These are phyloP conservation scores for Cucumis melo DNA, from an alignment of 306 rosid species.

Conservation along the genomic window DNA sequence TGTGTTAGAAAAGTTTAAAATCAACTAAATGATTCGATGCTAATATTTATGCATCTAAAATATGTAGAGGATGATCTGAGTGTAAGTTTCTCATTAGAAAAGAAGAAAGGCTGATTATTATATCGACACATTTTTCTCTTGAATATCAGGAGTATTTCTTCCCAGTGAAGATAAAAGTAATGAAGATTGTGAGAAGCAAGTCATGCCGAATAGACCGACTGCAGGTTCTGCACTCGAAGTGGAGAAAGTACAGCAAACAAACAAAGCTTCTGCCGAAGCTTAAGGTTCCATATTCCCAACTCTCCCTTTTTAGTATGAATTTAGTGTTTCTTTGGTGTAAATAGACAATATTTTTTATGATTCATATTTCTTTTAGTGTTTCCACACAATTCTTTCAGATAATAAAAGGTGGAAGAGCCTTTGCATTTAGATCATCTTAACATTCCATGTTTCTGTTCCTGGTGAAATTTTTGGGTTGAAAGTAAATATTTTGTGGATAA, in stretches of 20 bases:
- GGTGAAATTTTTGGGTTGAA: background rate
- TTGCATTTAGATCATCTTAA: background rate
- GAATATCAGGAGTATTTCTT: conserved; percentile 38
- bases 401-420: background rate
- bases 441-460: background rate
- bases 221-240: conserved; percentile 35
- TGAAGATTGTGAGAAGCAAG: conserved; percentile 28
- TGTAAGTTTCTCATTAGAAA: background rate
- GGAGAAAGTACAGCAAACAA: conserved; percentile 4
- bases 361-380: background rate
- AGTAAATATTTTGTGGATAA: background rate
- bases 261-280: background rate
- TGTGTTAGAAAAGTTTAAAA: background rate
- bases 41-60: background rate
- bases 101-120: background rate
- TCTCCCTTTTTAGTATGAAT: background rate
- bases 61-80: background rate
- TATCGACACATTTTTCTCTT: background rate
- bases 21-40: background rate
- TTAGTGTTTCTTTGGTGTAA: background rate
- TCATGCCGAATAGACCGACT: conserved; percentile 16
- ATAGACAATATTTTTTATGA: background rate
- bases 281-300: background rate
- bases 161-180: conserved; percentile 44
- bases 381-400: background rate